Evolutionary conservation across 2,329 filamentous ascomycete species (phyloP), one percentile per base, ranked within the genome.

Genomic region (Cadophora malorum): DNA sequence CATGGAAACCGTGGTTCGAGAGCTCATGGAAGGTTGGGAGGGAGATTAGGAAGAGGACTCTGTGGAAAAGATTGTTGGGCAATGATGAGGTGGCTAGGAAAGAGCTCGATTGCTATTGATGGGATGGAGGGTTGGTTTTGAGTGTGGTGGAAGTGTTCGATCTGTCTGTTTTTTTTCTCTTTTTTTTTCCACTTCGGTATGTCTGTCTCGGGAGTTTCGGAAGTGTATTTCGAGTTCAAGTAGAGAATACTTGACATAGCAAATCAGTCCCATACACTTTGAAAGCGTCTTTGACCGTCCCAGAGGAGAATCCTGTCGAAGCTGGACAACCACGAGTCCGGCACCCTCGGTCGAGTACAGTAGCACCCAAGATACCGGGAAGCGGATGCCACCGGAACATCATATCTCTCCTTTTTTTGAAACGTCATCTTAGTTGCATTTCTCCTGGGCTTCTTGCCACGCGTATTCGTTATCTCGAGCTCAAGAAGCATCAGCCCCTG

Each of bases 31-130:
- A 35, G 4, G 50, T 61, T 23, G 64, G 21, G 16, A 68, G 71
- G 45, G 58, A 55, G 23, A 38, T 31, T 21, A 63, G 49, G 59
- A 72, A 72, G 45, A 52, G 65, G 50, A 50, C 16, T 28, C 58
- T 69, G 14, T 72, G 70, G 70, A 66, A 63, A 33, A 49, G 25
- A 31, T 41, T 67, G 25, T 55, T 67, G 16, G 55, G 55, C 21
- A 16, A 41, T 41, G 31, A 65, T 31, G 55, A 56, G 16, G n/a
- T 9, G 64, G 50, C 50, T 31, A 31, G 25, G 25, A 3, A 19
- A 14, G 23, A 4, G 16, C 14, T 16, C 41, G 41, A 45, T 45
- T 16, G 4, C 19, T 16, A 5, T 31, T 31, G 12, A 19, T 52
- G 5, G 4, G 25, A 31, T 3, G 6, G 14, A 53, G 1, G 50